These are phyloP conservation scores for Colletotrichum sp. DNA, from an alignment of 2,329 filamentous ascomycete genomes.

Conservation along the genomic window DNA sequence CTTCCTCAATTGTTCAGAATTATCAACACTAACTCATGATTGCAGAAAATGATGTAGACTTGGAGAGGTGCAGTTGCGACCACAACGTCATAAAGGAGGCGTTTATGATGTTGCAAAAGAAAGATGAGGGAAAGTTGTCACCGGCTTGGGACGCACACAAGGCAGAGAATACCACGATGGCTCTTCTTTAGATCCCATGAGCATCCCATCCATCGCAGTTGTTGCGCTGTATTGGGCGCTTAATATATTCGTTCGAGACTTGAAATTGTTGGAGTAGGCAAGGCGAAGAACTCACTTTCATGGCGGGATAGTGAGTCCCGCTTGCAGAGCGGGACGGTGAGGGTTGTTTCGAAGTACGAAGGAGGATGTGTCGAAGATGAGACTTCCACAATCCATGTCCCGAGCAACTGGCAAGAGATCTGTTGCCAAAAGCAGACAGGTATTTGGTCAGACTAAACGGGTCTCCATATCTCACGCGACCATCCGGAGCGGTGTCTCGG, in stretches of 20 bases:
- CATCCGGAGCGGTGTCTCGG: neutral
- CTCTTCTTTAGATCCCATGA: neutral
- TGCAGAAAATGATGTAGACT: neutral
- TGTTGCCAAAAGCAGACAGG: neutral
- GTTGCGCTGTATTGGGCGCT: neutral
- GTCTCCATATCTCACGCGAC: neutral
- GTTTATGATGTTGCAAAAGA: neutral
- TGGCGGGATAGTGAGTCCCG: no score
- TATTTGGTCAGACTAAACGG: neutral
- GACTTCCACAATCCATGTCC: neutral
- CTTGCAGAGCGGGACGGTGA: no score
- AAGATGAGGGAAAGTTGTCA: neutral
- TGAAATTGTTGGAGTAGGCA: neutral
- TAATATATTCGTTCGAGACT: fast-evolving
- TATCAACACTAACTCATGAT: neutral
- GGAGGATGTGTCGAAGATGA: neutral
- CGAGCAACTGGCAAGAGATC: neutral
- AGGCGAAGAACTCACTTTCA: no score
- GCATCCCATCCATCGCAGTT: neutral
- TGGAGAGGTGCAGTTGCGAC: neutral
- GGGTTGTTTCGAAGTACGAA: neutral
- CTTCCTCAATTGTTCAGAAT: no score
- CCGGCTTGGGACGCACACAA: neutral
- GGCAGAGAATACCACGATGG: neutral
- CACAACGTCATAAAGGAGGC: neutral